Evolutionary conservation across 192 early-diverging fungal species (phyloP), one percentile per base, ranked within the genome.

Genomic region (Borealophlyctis nickersoniae): DNA sequence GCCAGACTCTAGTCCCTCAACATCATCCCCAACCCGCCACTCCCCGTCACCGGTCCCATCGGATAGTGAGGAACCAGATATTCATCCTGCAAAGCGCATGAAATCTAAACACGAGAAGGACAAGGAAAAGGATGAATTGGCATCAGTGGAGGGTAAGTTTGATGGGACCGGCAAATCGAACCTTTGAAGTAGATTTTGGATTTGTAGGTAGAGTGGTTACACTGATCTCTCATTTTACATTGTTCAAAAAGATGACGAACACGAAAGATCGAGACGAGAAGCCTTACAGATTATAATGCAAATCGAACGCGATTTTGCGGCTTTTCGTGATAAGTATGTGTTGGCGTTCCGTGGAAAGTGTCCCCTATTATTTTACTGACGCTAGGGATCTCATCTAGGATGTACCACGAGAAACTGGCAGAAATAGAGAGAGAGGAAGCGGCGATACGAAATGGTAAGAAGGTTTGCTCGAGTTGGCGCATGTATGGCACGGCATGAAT

Each of bases 221-320:
- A 4, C 49, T 58, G 24, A 1, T 2, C 4, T 11, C 0, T 5
- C 16, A 31, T 14, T 58, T 13, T 7, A 0, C 34, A 11, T 30
- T 13, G n/a, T n/a, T 52, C 2, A 57, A 23, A 7, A 29, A 68
- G 58, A 60, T 36, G 66, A 68, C 48, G 58, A 60, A 53, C 57
- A 61, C 24, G 66, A 68, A 52, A 22, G n/a, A 9, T 7, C 49
- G 9, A 14, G 66, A 28, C 60, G 61, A 61, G 66, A 68, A 48
- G 66, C 66, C 35, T 22, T 68, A 23, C 49, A 60, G 35, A 19
- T 58, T 14, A n/a, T 68, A 16, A 68, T 48, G 24, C 49, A 68
- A n/a, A 68, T 68, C 50, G 66, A 68, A 52, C 23, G 54, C 2
- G 58, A 60, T 4, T 68, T 68, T 39, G 66, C 66, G 4, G 49